Base-by-base conservation (phyloP, 768 basidiomycete genomes). In the Rhodotorula paludigena region DNA sequence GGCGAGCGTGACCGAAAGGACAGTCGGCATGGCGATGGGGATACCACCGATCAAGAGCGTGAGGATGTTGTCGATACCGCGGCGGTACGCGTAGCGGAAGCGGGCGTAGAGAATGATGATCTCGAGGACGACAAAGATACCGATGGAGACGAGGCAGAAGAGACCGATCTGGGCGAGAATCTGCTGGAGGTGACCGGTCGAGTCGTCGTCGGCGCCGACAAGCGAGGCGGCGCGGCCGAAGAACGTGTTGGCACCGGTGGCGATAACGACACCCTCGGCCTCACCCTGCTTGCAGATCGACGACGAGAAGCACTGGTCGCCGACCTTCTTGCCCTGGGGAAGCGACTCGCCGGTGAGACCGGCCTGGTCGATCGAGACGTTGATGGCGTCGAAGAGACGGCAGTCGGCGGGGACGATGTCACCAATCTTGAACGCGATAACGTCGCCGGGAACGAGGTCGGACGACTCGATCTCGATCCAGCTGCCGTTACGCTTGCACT, bases 11-110 rank as follows among this genome's bases (percentile, higher is more conserved):
- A 97, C 94, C 63, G 92, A 96, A 68, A 98, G 81, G 73, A 97
- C 93, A 68, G 94, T 98, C 74, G 94, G 94, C 94, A 98, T 98
- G 78, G 94, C 94, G 80, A 97, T 98, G 76, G 94, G 94, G 77
- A 98, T 98, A 83, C 94, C 94, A 83, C 94, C 94, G 81, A 98
- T 98, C 85, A 98, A 84, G 79, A 98, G 89, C 72, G 97, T 94
- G 41, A 98, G 86, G 81, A 97, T 92, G 83, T 92, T 89, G 84
- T 98, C 86, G 74, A 97, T 87, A 82, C 93, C 94, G 68, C 87
- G 87, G 76, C 94, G 90, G 82, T 98, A 98, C 57, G 76, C 79
- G 83, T 89, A 97, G 64, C 83, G 66, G 89, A 92, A 97, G 48
- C 86, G 89, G 57, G 92, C 87, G 80, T 97, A 98, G 66, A 98